Percentiles rank a stretch among this genome's conserved stretches.
Evolutionary conservation across 257 asterid species (phyloP).

Genomic region (Lavandula angustifolia): DNA sequence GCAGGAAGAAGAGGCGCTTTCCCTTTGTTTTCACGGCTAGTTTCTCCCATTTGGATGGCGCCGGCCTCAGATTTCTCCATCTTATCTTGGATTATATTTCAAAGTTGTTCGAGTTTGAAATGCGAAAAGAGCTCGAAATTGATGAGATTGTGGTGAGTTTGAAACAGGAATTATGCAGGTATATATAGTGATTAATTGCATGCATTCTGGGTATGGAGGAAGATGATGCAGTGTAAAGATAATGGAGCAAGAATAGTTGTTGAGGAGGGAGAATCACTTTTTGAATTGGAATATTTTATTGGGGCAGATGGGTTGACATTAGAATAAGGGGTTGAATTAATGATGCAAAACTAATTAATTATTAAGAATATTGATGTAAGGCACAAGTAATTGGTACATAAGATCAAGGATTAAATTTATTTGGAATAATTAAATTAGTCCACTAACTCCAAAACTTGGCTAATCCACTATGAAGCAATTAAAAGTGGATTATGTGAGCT

Average conservation of each 20-base stretch:
- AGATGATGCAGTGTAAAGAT: slow-evolving; percentile 31
- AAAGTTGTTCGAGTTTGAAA: no score
- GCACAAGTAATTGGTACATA: no score
- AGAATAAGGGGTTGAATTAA: slow-evolving; percentile 11
- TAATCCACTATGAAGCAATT: no score
- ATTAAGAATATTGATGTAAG: no score
- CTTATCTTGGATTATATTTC: no score
- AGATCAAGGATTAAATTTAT: no score
- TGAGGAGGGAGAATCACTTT: slow-evolving; percentile 29
- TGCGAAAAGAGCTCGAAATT: no score
- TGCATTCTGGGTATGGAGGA: not conserved
- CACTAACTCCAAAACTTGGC: no score
- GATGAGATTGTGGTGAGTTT: slow-evolving; percentile 34
- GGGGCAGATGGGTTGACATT: slow-evolving; percentile 47
- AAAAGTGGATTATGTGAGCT: no score
- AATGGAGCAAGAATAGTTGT: slow-evolving; percentile 63
- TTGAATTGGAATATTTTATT: slow-evolving; percentile 32
- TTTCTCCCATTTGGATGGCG: slow-evolving; percentile 51
- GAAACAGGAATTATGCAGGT: slow-evolving; percentile 7
- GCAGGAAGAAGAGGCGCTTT: slow-evolving; percentile 63
- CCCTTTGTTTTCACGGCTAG: slow-evolving; percentile 72
- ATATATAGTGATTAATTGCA: slow-evolving; percentile 26
- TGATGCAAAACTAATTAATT: slow-evolving; percentile 14
- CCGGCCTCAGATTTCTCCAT: slow-evolving; percentile 61
- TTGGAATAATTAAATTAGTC: no score